Evolutionary conservation across 495 filamentous ascomycete species (phyloP), one percentile per base, ranked within the genome.

Genomic region (Tuber brumale): DNA sequence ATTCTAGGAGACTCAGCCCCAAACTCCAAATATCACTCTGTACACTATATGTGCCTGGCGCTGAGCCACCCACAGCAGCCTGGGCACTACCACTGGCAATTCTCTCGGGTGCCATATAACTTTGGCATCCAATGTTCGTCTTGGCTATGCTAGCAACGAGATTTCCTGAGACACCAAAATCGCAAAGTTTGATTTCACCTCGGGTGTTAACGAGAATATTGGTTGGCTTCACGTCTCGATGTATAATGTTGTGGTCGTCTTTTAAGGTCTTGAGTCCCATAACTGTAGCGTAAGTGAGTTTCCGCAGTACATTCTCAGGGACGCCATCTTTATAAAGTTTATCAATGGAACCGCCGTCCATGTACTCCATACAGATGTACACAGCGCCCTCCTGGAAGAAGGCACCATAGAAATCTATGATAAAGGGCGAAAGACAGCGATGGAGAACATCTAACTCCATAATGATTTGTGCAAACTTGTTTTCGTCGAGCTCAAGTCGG

Each of bases 321-420:
- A 99, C 90, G 44, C 95, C 95, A 73, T 93, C 93, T n/a, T 89
- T 90, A 84, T 99, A 99, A 27, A 98, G 85, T 81, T 97, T 97
- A 85, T 99, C 95, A 81, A 98, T 93, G 57, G 94, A 97, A n/a
- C 95, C 95, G 73, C 96, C 95, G 85, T 99, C 94, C 95, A 99
- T 99, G 83, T 92, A 97, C 84, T 99, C 95, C 83, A 99, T 96
- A 85, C 95, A 99, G 84, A 99, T 98, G 83, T 98, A 99, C 8
- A 99, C 95, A 1, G 95, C 94, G 35, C 95, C 95, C 86, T 99
- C 95, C 84, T 99, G 95, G 86, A 97, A 99, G 84, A 99, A 99
- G 4, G 95, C 95, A 12, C 95, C 95, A 84, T 97, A 99, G 82
- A 99, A 99, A 82, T 98, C 95, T 82, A 99, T 93, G 76, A 99